These are phyloP conservation scores for Fusarium camptoceras DNA, from an alignment of 2,329 filamentous ascomycete species.

Conservation along the genomic window DNA sequence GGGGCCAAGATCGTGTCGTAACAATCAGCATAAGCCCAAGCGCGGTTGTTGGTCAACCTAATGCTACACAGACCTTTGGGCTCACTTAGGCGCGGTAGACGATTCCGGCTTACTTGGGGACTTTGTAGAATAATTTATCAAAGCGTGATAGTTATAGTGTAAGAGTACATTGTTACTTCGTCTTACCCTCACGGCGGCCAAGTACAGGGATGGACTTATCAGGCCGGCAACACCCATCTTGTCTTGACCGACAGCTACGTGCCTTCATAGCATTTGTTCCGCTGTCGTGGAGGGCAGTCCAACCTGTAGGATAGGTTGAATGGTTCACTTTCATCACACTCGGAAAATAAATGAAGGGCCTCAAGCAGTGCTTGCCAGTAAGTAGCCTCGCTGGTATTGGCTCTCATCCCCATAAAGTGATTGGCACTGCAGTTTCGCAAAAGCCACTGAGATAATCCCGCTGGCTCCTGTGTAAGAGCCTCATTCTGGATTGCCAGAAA, in stretches of 20 bases:
- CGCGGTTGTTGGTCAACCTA: constrained; percentile 34
- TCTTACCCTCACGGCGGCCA: neutral
- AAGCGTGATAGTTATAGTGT: neutral
- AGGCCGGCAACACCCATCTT: neutral
- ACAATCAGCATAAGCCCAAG: constrained; percentile 24
- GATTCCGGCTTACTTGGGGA: constrained; percentile 1
- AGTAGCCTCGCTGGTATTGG: constrained; percentile 15
- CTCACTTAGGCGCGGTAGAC: constrained; percentile 23
- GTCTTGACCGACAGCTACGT: constrained; percentile 2
- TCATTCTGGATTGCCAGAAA: neutral
- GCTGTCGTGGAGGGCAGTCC: constrained; percentile 5
- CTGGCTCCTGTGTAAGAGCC: neutral
- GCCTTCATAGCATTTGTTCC: neutral
- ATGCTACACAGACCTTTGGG: constrained; percentile 21
- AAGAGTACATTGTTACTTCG: neutral
- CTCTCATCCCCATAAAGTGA: neutral
- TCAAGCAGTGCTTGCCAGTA: constrained; percentile 23
- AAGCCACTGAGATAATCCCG: neutral
- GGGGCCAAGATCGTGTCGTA: constrained; percentile 26
- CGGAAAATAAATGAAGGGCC: constrained; percentile 24
- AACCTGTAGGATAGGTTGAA: constrained; percentile 11
- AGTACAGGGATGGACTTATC: constrained; percentile 3
- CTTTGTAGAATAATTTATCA: neutral
- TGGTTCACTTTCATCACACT: neutral
- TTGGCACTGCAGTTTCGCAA: neutral